phyloP scores from a whole-genome alignment of 2,329 filamentous ascomycete genomes.

The Penicillium freii region DNA sequence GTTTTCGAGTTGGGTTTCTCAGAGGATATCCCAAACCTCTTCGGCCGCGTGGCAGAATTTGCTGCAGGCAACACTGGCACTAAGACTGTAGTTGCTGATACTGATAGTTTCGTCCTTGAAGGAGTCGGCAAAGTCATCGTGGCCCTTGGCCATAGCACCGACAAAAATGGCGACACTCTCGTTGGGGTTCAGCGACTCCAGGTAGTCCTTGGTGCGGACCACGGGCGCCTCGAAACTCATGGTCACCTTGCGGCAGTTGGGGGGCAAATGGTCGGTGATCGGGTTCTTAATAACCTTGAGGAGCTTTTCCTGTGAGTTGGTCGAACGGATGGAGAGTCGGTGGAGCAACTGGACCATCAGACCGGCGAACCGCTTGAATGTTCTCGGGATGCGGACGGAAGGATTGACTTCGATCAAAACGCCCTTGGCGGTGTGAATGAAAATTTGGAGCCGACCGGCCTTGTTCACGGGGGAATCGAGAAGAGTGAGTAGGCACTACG shows the following conservation, averaged over 20 bases:
- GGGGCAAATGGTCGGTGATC: conserved; percentile 92
- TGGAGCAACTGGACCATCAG: conserved; percentile 98
- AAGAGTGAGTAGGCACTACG: conserved; percentile 89
- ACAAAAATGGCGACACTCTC: conserved; percentile 98
- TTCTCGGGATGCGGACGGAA: conserved; percentile 95
- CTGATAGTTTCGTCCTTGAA: conserved; percentile 96
- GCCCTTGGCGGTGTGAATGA: conserved; percentile 96
- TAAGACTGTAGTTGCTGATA: conserved; percentile 97
- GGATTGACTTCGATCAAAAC: conserved; percentile 97
- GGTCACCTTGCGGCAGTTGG: conserved; percentile 96
- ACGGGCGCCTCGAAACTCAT: conserved; percentile 90
- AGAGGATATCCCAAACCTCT: conserved; percentile 93
- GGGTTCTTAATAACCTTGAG: conserved; percentile 97
- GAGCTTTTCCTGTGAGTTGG: conserved; percentile 95
- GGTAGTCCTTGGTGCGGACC: conserved; percentile 83
- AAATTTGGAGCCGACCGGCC: conserved; percentile 94
- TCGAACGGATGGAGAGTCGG: conserved; percentile 90
- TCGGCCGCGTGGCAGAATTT: conserved; percentile 99
- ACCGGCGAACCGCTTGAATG: conserved; percentile 97
- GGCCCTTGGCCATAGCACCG: conserved; percentile 96
- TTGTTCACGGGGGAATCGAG: conserved; percentile 99
- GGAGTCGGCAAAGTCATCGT: conserved; percentile 89
- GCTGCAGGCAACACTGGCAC: conserved; percentile 96
- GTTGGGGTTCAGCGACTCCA: conserved; percentile 71
- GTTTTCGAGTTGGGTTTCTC: conserved; percentile 33